Percentiles rank a stretch among this genome's conserved stretches.
Conservation (phyloP, 495 filamentous ascomycete genomes). For the Chaetomidium leptoderma region DNA sequence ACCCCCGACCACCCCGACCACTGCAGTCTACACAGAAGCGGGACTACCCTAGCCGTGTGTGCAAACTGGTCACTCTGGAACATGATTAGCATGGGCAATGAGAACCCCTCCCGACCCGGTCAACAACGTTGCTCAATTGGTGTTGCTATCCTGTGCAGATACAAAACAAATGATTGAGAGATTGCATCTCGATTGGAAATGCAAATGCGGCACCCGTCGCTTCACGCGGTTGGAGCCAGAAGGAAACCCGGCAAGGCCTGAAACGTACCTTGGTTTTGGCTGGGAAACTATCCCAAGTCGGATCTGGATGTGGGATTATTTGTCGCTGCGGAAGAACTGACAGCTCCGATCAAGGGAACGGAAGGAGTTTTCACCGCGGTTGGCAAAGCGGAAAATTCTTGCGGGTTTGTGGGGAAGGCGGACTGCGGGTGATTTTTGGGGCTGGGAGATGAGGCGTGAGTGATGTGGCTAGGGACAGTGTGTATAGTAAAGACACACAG, state of each 20-base stretch:
- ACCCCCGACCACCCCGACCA: neutral
- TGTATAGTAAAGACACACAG: no score
- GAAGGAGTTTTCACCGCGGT: conserved; percentile 35
- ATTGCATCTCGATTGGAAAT: neutral
- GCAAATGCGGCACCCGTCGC: neutral
- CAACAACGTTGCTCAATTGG: conserved; percentile 22
- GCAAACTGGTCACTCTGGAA: conserved; percentile 13
- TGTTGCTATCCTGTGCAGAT: conserved; percentile 7
- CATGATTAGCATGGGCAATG: conserved; percentile 21
- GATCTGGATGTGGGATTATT: conserved; percentile 24
- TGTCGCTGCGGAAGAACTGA: conserved; percentile 39
- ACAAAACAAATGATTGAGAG: neutral
- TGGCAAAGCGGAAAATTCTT: conserved; percentile 16
- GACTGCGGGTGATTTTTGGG: conserved; percentile 4
- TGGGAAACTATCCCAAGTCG: conserved; percentile 33
- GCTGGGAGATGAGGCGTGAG: neutral
- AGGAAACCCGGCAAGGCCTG: conserved; percentile 5
- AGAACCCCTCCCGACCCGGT: neutral
- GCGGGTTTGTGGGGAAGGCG: conserved; percentile 9
- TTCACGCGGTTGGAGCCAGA: neutral
- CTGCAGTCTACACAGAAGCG: neutral
- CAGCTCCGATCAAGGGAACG: conserved; percentile 32
- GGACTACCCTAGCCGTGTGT: neutral
- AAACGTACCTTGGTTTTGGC: conserved; percentile 31
- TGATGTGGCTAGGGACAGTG: neutral